These are phyloP conservation scores for Dalbergia oliveri DNA, from an alignment of 306 rosid species.

Conservation along the genomic window DNA sequence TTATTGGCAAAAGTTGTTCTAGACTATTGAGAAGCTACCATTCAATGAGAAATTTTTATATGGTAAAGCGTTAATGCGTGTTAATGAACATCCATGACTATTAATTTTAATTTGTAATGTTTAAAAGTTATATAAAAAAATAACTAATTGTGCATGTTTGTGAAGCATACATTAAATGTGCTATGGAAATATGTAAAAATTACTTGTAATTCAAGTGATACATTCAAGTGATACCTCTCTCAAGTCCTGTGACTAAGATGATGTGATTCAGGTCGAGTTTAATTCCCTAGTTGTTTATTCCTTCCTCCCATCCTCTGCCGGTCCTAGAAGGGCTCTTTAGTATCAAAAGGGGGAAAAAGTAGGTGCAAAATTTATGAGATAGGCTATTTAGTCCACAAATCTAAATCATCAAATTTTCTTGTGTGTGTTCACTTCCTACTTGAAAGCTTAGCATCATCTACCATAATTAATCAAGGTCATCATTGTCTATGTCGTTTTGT, in stretches of 20 bases:
- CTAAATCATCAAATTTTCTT: not conserved
- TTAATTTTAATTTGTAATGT: no score
- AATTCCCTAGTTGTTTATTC: no score
- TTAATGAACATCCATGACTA: no score
- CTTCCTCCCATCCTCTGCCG: not conserved
- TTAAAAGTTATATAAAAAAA: no score
- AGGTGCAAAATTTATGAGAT: not conserved
- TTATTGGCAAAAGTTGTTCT: not conserved
- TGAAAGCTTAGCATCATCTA: not conserved
- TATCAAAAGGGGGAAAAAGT: not conserved
- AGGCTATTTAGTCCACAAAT: not conserved
- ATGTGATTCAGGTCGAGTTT: not conserved
- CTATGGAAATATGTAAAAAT: no score
- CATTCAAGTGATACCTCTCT: no score
- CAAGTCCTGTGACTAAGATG: not conserved
- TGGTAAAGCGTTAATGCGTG: no score
- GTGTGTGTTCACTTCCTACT: not conserved
- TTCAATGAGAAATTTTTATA: no score
- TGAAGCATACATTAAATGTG: no score
- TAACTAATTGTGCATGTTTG: no score
- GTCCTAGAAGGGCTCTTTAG: not conserved
- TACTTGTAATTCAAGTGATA: no score
- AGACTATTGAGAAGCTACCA: no score
- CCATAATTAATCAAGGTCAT: not conserved
- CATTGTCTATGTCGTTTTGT: not conserved